Evolutionary conservation across 2,329 filamentous ascomycete species (phyloP).

Genomic region (Trichoderma oligosporum): DNA sequence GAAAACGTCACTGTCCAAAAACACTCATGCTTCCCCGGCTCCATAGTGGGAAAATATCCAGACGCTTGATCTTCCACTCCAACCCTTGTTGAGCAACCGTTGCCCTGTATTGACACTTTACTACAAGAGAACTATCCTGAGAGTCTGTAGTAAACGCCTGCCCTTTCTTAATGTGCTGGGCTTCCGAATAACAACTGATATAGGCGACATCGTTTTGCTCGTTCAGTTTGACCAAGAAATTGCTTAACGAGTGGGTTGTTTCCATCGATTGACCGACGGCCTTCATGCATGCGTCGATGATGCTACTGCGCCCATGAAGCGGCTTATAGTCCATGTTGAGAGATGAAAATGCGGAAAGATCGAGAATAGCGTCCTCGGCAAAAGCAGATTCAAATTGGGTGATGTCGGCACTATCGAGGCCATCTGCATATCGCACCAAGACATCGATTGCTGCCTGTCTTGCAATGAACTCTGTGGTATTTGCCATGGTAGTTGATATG

Average conservation of each 20-base stretch:
- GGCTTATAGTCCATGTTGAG: background rate
- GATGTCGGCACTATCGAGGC: background rate
- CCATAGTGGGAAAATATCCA: background rate
- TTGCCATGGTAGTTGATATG: background rate
- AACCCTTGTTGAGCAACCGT: background rate
- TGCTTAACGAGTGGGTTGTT: constrained; percentile 2
- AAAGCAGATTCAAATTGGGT: background rate
- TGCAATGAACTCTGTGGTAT: background rate
- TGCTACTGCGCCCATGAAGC: background rate
- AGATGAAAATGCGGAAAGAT: background rate
- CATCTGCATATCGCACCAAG: background rate
- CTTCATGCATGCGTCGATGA: background rate
- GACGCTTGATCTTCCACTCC: background rate
- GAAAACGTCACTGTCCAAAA: background rate
- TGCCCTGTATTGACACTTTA: background rate
- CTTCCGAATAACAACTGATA: background rate
- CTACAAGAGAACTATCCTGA: background rate
- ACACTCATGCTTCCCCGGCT: background rate
- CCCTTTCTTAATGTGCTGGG: constrained; percentile 3
- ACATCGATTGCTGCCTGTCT: background rate
- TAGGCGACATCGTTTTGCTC: background rate
- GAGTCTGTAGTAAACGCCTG: background rate
- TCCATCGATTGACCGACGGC: background rate
- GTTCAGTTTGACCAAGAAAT: background rate
- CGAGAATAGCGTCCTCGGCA: background rate